A percentile compares a stretch with the other conserved stretches of the same genome.
These are phyloP conservation scores for Termitomyces sp. DNA, from an alignment of 768 basidiomycete species.

Conservation along the genomic window DNA sequence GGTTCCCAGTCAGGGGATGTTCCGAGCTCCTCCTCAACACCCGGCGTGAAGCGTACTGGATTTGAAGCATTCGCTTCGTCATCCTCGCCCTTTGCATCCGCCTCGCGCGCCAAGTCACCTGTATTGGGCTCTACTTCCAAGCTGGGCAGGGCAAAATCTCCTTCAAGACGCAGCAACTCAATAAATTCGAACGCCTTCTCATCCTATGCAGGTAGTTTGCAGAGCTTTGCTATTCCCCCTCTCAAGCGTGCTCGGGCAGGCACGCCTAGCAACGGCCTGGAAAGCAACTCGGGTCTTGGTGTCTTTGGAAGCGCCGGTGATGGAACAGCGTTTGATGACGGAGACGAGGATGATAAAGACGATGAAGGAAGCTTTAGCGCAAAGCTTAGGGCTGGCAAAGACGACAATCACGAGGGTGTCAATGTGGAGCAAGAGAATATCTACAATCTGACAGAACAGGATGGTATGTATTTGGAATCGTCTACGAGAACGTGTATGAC, in stretches of 20 bases:
- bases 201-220: constrained; percentile 51
- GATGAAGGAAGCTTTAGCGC: constrained; percentile 56
- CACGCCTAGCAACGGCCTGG: constrained; percentile 47
- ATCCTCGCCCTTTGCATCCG: constrained; percentile 28
- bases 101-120: constrained; percentile 52
- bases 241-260: constrained; percentile 55
- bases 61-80: constrained; percentile 31
- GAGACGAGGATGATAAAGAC: constrained; percentile 45
- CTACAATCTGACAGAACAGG: constrained; percentile 61
- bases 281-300: constrained; percentile 30
- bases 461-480: constrained; percentile 41
- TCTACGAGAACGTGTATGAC: not conserved
- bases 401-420: constrained; percentile 50
- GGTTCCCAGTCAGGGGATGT: constrained; percentile 16
- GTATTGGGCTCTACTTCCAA: constrained; percentile 39
- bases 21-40: constrained; percentile 18
- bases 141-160: constrained; percentile 51
- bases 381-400: constrained; percentile 59
- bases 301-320: constrained; percentile 20
- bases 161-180: constrained; percentile 42
- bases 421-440: constrained; percentile 46
- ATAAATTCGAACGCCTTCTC: constrained; percentile 54
- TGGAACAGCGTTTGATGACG: constrained; percentile 33
- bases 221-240: constrained; percentile 48
- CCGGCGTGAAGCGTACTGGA: constrained; percentile 30